These are phyloP conservation scores for Populus nigra DNA, from an alignment of 345 rosid genomes.

Conservation along the genomic window DNA sequence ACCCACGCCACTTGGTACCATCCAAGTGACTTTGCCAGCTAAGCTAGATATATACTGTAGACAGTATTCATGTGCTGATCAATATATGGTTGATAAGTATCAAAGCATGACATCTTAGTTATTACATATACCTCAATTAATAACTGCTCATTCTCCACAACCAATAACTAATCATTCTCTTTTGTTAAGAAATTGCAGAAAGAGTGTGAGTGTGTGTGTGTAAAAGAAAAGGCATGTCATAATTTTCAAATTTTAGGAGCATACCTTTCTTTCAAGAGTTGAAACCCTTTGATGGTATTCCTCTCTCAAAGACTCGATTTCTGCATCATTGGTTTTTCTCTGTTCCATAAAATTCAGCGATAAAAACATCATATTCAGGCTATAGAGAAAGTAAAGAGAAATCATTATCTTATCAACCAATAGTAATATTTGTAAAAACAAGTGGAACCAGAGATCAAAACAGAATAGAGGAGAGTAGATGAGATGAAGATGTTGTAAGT, in stretches of 20 bases:
- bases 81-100: background rate
- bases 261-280: constrained; percentile 91
- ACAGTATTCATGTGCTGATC: background rate
- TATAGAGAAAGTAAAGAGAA: background rate
- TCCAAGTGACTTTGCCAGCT: background rate
- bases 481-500: background rate
- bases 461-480: background rate
- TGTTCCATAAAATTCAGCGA: constrained; percentile 38
- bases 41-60: background rate
- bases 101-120: background rate
- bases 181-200: background rate
- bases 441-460: background rate
- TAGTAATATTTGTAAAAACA: background rate
- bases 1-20: background rate
- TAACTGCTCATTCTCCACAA: background rate
- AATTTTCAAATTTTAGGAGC: background rate
- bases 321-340: constrained; percentile 89
- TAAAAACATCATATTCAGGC: background rate
- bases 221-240: background rate
- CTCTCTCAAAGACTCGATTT: constrained; percentile 92
- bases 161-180: background rate
- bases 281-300: constrained; percentile 98
- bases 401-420: background rate
- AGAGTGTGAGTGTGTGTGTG: background rate
- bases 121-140: background rate